phyloP scores from a whole-genome alignment of 1,284 basidiomycete genomes.

The Pseudozyma sp. region DNA sequence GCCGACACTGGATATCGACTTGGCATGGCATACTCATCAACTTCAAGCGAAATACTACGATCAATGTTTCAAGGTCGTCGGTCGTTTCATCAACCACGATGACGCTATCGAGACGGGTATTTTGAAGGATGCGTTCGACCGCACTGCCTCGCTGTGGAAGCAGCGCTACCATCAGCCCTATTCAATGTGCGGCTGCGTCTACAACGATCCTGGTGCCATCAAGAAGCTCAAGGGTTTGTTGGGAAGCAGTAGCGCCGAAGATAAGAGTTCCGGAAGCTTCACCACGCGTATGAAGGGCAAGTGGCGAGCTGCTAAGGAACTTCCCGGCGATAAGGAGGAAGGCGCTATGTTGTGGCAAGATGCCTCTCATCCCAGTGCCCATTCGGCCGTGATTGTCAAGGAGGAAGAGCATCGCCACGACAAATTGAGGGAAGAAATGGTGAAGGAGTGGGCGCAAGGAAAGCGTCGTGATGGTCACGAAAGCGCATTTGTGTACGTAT shows the following conservation, averaged over 20 bases:
- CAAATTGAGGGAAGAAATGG: conserved; percentile 31
- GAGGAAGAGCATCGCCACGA: conserved; percentile 40
- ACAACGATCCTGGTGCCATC: conserved; percentile 37
- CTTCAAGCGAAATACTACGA: conserved; percentile 40
- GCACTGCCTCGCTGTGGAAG: conserved; percentile 50
- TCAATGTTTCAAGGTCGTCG: conserved; percentile 42
- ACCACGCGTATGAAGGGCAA: conserved; percentile 38
- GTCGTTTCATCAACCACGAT: conserved; percentile 60
- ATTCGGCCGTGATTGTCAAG: conserved; percentile 41
- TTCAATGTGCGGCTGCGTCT: conserved; percentile 52
- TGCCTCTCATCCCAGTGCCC: conserved; percentile 50
- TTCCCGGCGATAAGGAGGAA: conserved; percentile 34
- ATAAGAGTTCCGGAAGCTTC: conserved; percentile 18
- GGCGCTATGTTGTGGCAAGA: conserved; percentile 29
- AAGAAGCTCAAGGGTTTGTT: conserved; percentile 38
- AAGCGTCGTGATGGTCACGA: conserved; percentile 48
- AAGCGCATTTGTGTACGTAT: conserved; percentile 45
- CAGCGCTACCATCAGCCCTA: conserved; percentile 50
- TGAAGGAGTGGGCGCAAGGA: conserved; percentile 35
- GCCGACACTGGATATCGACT: conserved; percentile 62
- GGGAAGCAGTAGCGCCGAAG: conserved; percentile 8
- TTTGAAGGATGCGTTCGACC: conserved; percentile 52
- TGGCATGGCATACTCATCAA: conserved; percentile 61
- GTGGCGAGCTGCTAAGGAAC: conserved; percentile 36
- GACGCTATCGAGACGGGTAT: conserved; percentile 57